These are phyloP conservation scores for Trichoderma sp. DNA, from an alignment of 2,329 filamentous ascomycete genomes.

Conservation along the genomic window DNA sequence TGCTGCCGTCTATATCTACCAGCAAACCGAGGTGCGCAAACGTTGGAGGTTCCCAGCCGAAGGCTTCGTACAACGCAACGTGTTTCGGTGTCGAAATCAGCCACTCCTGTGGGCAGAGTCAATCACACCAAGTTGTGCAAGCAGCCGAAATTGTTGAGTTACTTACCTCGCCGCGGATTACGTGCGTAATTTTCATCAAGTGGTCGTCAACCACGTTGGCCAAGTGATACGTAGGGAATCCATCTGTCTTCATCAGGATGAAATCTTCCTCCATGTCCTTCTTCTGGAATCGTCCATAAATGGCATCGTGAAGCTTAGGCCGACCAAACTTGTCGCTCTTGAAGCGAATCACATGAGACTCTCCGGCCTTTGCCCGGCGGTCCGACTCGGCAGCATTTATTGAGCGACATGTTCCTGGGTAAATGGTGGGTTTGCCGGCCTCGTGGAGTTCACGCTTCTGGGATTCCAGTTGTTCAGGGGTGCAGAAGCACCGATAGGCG, in stretches of 20 bases:
- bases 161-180: conserved; percentile 77
- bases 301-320: conserved; percentile 68
- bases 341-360: conserved; percentile 75
- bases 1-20: conserved; percentile 64
- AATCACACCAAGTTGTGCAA: not conserved
- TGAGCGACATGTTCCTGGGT: conserved; percentile 66
- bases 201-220: conserved; percentile 97
- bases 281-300: conserved; percentile 68
- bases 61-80: conserved; percentile 68
- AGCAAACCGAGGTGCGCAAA: conserved; percentile 81
- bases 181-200: conserved; percentile 91
- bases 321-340: conserved; percentile 55
- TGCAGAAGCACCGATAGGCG: conserved; percentile 94
- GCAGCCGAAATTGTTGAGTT: not conserved
- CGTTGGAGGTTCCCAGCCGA: conserved; percentile 68
- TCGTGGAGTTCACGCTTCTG: conserved; percentile 63
- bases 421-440: conserved; percentile 42
- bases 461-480: conserved; percentile 63
- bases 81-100: conserved; percentile 84
- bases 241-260: conserved; percentile 86
- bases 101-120: conserved; percentile 65
- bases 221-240: conserved; percentile 92
- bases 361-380: conserved; percentile 63
- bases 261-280: conserved; percentile 68
- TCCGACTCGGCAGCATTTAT: conserved; percentile 66